phyloP scores from a whole-genome alignment of 2,329 filamentous ascomycete genomes.

The Paraconiothyrium sp. region DNA sequence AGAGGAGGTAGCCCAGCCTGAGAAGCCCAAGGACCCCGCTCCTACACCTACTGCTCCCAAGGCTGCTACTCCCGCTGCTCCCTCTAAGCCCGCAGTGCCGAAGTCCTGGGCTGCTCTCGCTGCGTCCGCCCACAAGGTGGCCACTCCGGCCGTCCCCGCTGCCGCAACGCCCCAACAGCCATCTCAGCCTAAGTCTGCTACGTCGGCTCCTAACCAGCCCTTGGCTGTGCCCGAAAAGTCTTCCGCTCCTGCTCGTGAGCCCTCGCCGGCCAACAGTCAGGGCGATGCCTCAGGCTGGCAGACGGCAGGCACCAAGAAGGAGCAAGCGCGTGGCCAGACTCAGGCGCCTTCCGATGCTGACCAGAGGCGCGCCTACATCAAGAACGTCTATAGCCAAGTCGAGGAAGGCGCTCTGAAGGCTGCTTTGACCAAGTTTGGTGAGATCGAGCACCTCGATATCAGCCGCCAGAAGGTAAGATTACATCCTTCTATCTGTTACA shows the following conservation, averaged over 20 bases:
- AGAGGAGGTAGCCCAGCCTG: constrained; percentile 53
- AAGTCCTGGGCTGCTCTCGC: constrained; percentile 79
- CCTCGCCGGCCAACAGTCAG: constrained; percentile 55
- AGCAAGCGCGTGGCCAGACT: constrained; percentile 78
- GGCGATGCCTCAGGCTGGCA: constrained; percentile 81
- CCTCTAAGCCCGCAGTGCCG: constrained; percentile 65
- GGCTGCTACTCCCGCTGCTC: constrained; percentile 62
- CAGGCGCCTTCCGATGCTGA: constrained; percentile 74
- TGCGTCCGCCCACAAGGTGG: constrained; percentile 59
- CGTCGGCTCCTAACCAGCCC: constrained; percentile 39
- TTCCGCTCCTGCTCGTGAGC: constrained; percentile 47
- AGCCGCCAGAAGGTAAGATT: constrained; percentile 76
- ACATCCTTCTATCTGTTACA: constrained; percentile 12
- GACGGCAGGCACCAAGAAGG: constrained; percentile 84
- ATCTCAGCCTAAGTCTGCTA: constrained; percentile 46
- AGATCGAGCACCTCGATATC: constrained; percentile 71
- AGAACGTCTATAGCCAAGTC: constrained; percentile 92
- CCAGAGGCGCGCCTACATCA: constrained; percentile 86
- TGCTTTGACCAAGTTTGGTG: constrained; percentile 74
- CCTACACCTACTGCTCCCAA: constrained; percentile 67
- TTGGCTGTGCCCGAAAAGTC: constrained; percentile 38
- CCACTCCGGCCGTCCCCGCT: constrained; percentile 52
- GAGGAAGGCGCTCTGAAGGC: constrained; percentile 76
- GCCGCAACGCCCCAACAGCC: constrained; percentile 43
- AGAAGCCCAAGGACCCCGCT: constrained; percentile 71